Evolutionary conservation across 768 basidiomycete species (phyloP).

Genomic region (Serendipita sp.): DNA sequence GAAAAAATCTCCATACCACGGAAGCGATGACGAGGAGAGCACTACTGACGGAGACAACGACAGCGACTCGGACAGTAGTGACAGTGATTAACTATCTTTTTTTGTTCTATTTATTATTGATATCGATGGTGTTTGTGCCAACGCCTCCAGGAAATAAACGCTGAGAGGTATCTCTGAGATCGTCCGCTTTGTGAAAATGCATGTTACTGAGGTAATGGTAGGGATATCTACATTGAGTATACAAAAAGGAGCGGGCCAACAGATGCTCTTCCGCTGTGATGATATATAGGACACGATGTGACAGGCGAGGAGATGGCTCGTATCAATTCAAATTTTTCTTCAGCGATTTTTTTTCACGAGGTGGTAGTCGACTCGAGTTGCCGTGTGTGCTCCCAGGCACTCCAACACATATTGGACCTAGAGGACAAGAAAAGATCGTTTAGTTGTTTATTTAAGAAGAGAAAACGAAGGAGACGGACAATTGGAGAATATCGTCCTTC

Average conservation of each 20-base stretch:
- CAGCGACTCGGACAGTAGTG: conserved; percentile 31
- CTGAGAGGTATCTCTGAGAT: not conserved
- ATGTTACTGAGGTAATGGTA: too few relatives aligned
- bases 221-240: too few relatives aligned
- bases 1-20: conserved; percentile 39
- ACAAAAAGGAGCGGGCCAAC: too few relatives aligned
- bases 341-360: not conserved
- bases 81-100: conserved; percentile 25
- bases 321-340: too few relatives aligned
- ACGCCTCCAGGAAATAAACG: not conserved
- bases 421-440: not conserved
- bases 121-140: not conserved
- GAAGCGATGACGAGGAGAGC: conserved; percentile 39
- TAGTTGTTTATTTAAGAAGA: not conserved
- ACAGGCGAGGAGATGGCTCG: too few relatives aligned
- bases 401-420: conserved; percentile 5
- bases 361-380: not conserved
- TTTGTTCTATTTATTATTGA: not conserved
- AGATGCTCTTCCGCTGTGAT: too few relatives aligned
- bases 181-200: too few relatives aligned
- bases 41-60: conserved; percentile 33
- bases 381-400: conserved; percentile 2
- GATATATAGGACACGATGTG: too few relatives aligned
- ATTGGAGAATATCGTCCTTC: conserved; percentile 31
- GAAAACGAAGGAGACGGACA: not conserved